Evolutionary conservation across 352 stramenopile genomes (phyloP).

Genomic region (Phytophthora tentaculata): DNA sequence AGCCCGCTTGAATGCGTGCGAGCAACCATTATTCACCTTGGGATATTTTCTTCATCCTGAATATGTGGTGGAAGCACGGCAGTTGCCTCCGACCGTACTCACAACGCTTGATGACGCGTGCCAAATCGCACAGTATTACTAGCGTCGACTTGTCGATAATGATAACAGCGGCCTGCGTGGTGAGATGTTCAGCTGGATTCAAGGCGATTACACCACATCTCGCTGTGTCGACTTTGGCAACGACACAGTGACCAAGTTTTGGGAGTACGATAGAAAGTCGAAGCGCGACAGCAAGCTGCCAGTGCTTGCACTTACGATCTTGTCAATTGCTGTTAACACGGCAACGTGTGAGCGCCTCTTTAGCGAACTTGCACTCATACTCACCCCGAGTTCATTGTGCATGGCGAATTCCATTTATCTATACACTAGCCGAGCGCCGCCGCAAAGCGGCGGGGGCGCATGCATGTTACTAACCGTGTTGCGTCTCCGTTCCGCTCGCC

Average conservation of each 20-base stretch:
- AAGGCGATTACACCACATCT: neutral
- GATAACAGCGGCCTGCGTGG: neutral
- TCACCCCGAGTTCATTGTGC: too few relatives aligned
- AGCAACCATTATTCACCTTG: neutral
- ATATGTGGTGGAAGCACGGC: neutral
- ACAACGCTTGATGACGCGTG: neutral
- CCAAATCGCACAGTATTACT: constrained; percentile 1
- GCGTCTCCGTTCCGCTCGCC: too few relatives aligned
- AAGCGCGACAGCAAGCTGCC: constrained; percentile 13
- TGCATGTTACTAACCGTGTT: too few relatives aligned
- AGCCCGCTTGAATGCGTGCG: neutral
- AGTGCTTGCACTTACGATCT: constrained; percentile 17
- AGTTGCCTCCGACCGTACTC: neutral
- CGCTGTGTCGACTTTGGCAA: neutral
- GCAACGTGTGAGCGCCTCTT: constrained; percentile 38
- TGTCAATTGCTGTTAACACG: constrained; percentile 36
- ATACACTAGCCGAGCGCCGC: too few relatives aligned
- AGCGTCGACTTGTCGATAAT: neutral
- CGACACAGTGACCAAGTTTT: neutral
- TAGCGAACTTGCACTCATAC: constrained; percentile 28
- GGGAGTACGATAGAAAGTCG: neutral
- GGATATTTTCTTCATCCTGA: neutral
- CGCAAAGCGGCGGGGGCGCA: too few relatives aligned
- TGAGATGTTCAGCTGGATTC: constrained; percentile 2
- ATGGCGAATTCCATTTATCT: too few relatives aligned